Percentiles rank a stretch among this genome's conserved stretches.
These are phyloP conservation scores for Metschnikowia cubensis DNA, from an alignment of 805 yeast genomes.

Conservation along the genomic window DNA sequence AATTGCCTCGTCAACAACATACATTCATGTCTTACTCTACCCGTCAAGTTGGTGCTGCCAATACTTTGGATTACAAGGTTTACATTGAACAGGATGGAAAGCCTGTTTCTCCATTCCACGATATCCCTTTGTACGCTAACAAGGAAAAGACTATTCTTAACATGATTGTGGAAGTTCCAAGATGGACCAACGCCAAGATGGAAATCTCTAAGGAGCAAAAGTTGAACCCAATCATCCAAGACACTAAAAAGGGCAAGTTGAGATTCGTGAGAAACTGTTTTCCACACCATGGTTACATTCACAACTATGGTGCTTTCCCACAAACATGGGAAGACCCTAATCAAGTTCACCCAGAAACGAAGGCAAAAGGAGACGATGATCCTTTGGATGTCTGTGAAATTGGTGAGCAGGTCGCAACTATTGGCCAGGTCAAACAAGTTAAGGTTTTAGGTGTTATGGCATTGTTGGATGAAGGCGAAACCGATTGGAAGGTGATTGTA, in stretches of 20 bases:
- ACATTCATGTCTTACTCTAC: conserved; percentile 67
- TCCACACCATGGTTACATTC: conserved; percentile 82
- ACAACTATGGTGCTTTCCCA: conserved; percentile 84
- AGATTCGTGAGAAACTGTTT: conserved; percentile 75
- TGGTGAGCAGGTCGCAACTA: conserved; percentile 43
- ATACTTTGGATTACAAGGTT: conserved; percentile 91
- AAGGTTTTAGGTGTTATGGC: conserved; percentile 73
- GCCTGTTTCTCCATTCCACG: conserved; percentile 92
- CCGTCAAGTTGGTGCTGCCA: conserved; percentile 93
- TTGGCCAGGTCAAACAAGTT: conserved; percentile 50
- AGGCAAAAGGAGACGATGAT: conserved; percentile 46
- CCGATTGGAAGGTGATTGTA: conserved; percentile 89
- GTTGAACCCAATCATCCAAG: conserved; percentile 80
- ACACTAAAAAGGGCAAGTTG: conserved; percentile 67
- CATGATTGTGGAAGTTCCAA: conserved; percentile 45
- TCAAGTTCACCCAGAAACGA: conserved; percentile 40
- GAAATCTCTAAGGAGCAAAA: conserved; percentile 58
- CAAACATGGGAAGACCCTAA: conserved; percentile 99
- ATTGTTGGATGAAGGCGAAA: conserved; percentile 87
- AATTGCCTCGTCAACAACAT: not conserved
- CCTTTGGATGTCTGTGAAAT: conserved; percentile 48
- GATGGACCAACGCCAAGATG: conserved; percentile 81
- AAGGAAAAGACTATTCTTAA: conserved; percentile 48
- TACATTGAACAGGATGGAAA: conserved; percentile 90
- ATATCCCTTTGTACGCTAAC: conserved; percentile 75